Percentiles rank a stretch among this genome's conserved stretches.
phyloP scores from a whole-genome alignment of 768 basidiomycete species.

The Pleurotus salmoneostramineus region DNA sequence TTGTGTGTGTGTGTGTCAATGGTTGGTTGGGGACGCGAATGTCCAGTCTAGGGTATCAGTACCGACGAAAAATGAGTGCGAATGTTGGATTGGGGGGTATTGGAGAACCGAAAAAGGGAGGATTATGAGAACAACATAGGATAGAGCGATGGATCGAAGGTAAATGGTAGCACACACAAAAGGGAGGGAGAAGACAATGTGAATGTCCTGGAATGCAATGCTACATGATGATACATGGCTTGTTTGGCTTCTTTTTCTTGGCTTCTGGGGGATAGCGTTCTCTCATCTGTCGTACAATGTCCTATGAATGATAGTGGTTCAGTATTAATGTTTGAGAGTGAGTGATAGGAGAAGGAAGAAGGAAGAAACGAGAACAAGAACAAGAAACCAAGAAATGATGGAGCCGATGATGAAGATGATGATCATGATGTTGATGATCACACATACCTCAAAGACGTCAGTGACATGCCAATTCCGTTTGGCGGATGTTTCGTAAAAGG shows the following conservation, averaged over 20 bases:
- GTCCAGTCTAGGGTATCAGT: conserved; percentile 6
- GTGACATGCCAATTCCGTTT: conserved; percentile 78
- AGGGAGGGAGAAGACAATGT: not conserved
- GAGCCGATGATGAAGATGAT: not conserved
- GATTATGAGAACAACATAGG: conserved; percentile 3
- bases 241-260: conserved; percentile 29
- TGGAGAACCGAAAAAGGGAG: not conserved
- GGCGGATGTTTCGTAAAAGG: conserved; percentile 85
- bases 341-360: too few species aligned
- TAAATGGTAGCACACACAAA: not conserved
- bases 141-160: not conserved
- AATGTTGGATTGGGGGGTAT: not conserved
- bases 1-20: too few species aligned
- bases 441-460: conserved; percentile 62
- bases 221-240: conserved; percentile 40
- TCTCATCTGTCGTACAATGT: conserved; percentile 73
- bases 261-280: conserved; percentile 52
- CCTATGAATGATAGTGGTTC: conserved; percentile 19
- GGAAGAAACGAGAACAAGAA: too few species aligned
- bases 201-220: not conserved
- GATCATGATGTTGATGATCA: not conserved
- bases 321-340: not conserved
- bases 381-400: too few species aligned
- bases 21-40: not conserved
- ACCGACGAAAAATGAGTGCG: not conserved